Conservation (phyloP, 331 rosid genomes). For the Phaseolus coccineus region DNA sequence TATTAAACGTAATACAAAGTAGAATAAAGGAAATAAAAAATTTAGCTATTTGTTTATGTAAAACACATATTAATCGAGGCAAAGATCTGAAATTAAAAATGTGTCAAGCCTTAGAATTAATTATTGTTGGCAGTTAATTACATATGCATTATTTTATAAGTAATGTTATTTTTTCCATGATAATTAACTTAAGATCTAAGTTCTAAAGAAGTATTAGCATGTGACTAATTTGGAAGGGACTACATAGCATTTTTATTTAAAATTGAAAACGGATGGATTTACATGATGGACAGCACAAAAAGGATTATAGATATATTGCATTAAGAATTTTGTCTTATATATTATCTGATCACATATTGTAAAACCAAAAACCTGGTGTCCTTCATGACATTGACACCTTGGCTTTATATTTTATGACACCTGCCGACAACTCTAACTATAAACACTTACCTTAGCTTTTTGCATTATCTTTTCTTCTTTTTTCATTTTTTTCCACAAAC, state of each 20-base stretch:
- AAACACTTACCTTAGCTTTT: neutral
- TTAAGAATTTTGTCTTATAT: neutral
- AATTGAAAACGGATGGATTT: neutral
- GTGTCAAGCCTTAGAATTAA: no score
- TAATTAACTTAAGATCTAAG: no score
- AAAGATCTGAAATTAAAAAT: neutral
- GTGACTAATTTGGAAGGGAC: no score
- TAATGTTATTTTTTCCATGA: no score
- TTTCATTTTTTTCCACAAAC: no score
- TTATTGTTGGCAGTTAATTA: no score
- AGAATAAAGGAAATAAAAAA: no score
- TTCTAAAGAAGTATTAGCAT: no score
- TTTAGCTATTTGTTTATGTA: neutral
- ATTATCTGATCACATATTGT: neutral
- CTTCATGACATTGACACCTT: neutral
- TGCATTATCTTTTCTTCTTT: neutral
- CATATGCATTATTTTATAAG: no score
- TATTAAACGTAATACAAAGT: no score
- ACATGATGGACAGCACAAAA: conserved; percentile 7
- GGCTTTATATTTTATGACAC: neutral
- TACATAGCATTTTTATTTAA: neutral
- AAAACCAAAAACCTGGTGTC: neutral
- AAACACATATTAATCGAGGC: neutral
- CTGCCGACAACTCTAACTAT: neutral
- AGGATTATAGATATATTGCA: neutral